Evolutionary conservation across 768 basidiomycete genomes (phyloP).

Genomic region (Gloeopeniophorella convolvens): DNA sequence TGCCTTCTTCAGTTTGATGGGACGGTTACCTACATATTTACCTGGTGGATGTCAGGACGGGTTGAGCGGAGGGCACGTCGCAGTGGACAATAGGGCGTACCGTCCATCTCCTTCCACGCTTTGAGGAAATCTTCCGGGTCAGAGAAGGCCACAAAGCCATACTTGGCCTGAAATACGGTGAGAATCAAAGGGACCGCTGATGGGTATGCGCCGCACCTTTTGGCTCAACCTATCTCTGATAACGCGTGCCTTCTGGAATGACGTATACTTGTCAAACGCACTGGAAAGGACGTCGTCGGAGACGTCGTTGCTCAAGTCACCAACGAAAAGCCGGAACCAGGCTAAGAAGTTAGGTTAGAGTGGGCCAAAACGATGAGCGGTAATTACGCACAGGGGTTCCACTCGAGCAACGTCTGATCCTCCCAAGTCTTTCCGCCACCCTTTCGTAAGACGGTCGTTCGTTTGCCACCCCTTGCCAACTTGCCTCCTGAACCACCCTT

Average conservation of each 20-base stretch:
- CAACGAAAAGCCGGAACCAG: constrained; percentile 97
- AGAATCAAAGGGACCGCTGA: constrained; percentile 8
- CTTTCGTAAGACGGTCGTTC: constrained; percentile 90
- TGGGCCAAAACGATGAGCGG: neutral
- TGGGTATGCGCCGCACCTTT: constrained; percentile 53
- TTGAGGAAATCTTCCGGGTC: constrained; percentile 98
- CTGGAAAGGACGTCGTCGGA: constrained; percentile 91
- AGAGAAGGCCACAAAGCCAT: constrained; percentile 94
- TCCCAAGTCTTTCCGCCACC: constrained; percentile 98
- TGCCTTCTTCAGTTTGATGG: constrained; percentile 95
- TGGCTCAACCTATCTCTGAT: constrained; percentile 90
- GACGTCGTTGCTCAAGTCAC: constrained; percentile 96
- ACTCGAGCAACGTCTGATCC: constrained; percentile 93
- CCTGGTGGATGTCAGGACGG: constrained; percentile 38
- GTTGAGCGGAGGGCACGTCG: neutral
- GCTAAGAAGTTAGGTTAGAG: constrained; percentile 41
- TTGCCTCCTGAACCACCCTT: constrained; percentile 81
- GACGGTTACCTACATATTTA: constrained; percentile 97
- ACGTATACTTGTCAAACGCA: constrained; percentile 89
- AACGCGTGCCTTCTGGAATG: constrained; percentile 92
- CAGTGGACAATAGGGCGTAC: constrained; percentile 36
- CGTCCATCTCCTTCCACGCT: constrained; percentile 99
- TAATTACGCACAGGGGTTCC: constrained; percentile 80
- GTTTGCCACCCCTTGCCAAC: constrained; percentile 83
- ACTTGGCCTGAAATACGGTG: constrained; percentile 64